Conservation (phyloP, 768 basidiomycete species). For the Auriscalpium orientale region DNA sequence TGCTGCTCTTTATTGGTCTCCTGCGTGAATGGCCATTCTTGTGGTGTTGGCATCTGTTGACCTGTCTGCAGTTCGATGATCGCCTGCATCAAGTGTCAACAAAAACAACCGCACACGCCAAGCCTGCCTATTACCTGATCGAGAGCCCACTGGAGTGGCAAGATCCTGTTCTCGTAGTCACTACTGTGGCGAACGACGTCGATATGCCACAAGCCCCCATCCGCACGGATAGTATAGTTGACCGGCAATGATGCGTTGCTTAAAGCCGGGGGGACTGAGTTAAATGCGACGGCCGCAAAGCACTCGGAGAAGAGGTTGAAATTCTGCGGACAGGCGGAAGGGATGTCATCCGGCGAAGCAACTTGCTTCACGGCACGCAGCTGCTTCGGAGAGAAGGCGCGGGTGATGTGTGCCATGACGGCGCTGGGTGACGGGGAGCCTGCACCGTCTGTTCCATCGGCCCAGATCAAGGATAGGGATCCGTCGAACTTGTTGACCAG, state of each 20-base stretch:
- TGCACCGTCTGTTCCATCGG: conserved; percentile 53
- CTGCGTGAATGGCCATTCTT: conserved; percentile 67
- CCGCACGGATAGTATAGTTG: conserved; percentile 66
- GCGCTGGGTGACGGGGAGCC: conserved; percentile 46
- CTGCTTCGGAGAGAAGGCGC: conserved; percentile 42
- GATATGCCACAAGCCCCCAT: conserved; percentile 55
- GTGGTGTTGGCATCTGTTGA: conserved; percentile 43
- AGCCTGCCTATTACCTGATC: conserved; percentile 42
- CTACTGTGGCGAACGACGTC: conserved; percentile 60
- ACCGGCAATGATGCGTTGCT: conserved; percentile 25
- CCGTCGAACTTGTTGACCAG: conserved; percentile 46
- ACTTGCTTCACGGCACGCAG: conserved; percentile 42
- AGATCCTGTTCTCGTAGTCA: conserved; percentile 57
- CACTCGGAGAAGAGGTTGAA: conserved; percentile 65
- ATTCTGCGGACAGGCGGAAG: conserved; percentile 59
- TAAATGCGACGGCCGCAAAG: conserved; percentile 60
- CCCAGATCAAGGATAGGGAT: conserved; percentile 53
- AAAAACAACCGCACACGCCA: neutral
- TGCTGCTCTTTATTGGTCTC: conserved; percentile 59
- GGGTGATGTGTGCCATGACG: conserved; percentile 55
- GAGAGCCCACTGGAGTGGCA: conserved; percentile 73
- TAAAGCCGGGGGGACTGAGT: conserved; percentile 38
- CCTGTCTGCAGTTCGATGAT: conserved; percentile 66
- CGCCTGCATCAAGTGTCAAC: conserved; percentile 35
- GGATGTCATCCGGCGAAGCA: conserved; percentile 40